Conservation (phyloP, 2,329 filamentous ascomycete species). For the Hymenoscyphus salicellus region DNA sequence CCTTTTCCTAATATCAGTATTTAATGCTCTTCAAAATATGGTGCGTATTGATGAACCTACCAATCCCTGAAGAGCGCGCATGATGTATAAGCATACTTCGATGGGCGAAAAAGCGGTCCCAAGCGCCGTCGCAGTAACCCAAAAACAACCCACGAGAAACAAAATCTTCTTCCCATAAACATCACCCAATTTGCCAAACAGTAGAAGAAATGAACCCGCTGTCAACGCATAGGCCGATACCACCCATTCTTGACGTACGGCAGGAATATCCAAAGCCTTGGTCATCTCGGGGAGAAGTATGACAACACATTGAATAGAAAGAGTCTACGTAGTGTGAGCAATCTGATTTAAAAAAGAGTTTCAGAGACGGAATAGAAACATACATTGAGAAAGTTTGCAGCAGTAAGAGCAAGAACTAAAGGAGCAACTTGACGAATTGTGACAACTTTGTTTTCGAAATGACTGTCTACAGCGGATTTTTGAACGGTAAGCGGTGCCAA, state of each 20-base stretch:
- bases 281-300: slow-evolving; percentile 46
- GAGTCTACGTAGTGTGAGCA: slow-evolving; percentile 41
- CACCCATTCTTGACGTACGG: slow-evolving; percentile 34
- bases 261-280: slow-evolving; percentile 31
- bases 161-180: slow-evolving; percentile 47
- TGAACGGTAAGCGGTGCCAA: slow-evolving; percentile 8
- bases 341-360: not conserved
- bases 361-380: slow-evolving; percentile 2
- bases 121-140: slow-evolving; percentile 58
- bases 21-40: not conserved
- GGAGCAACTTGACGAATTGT: slow-evolving; percentile 30
- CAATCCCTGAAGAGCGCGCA: slow-evolving; percentile 64
- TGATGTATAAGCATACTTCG: slow-evolving; percentile 66
- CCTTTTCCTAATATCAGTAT: slow-evolving; percentile 21
- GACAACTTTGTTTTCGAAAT: slow-evolving; percentile 18
- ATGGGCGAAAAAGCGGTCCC: slow-evolving; percentile 62
- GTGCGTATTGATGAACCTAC: slow-evolving; percentile 31
- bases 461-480: slow-evolving; percentile 10
- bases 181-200: slow-evolving; percentile 51
- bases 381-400: slow-evolving; percentile 30
- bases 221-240: slow-evolving; percentile 41
- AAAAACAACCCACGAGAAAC: slow-evolving; percentile 51
- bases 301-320: slow-evolving; percentile 57
- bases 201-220: slow-evolving; percentile 47
- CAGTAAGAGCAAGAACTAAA: slow-evolving; percentile 28